Conservation (phyloP, 1,284 basidiomycete species). For the Marasmius sp. region DNA sequence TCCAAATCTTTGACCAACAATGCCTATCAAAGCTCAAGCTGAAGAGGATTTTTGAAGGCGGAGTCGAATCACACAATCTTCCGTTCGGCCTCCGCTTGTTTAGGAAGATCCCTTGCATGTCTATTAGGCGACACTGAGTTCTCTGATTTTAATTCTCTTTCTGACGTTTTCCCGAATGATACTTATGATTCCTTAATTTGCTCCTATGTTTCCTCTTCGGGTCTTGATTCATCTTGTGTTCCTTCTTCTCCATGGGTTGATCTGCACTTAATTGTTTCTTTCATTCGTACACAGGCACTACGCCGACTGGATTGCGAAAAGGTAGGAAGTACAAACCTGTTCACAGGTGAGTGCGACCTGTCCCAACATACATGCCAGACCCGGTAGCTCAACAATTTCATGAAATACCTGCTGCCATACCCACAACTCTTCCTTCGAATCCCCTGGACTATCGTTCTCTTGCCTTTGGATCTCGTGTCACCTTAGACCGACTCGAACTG, state of each 20-base stretch:
- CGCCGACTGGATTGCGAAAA: slow-evolving; percentile 1
- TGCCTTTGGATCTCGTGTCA: slow-evolving; percentile 9
- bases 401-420: slow-evolving; percentile 14
- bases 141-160: slow-evolving; percentile 11
- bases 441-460: slow-evolving; percentile 14
- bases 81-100: slow-evolving; percentile 2
- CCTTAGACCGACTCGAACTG: slow-evolving; percentile 13
- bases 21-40: not conserved
- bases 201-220: slow-evolving; percentile 4
- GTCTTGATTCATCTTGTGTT: not conserved
- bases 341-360: slow-evolving; percentile 27
- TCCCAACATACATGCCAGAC: slow-evolving; percentile 30
- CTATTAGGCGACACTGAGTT: slow-evolving; percentile 13
- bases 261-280: not conserved
- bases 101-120: slow-evolving; percentile 13
- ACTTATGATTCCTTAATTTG: slow-evolving; percentile 6
- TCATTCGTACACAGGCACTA: not conserved
- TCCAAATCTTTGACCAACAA: not conserved
- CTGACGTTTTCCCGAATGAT: not conserved
- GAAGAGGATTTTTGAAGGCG: not conserved
- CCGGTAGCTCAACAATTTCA: slow-evolving; percentile 21
- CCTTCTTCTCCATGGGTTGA: slow-evolving; percentile 17
- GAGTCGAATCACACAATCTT: not conserved
- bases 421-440: slow-evolving; percentile 17
- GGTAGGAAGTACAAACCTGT: slow-evolving; percentile 30